Conservation (phyloP, 2,329 filamentous ascomycete species). For the Aspergillus felis region DNA sequence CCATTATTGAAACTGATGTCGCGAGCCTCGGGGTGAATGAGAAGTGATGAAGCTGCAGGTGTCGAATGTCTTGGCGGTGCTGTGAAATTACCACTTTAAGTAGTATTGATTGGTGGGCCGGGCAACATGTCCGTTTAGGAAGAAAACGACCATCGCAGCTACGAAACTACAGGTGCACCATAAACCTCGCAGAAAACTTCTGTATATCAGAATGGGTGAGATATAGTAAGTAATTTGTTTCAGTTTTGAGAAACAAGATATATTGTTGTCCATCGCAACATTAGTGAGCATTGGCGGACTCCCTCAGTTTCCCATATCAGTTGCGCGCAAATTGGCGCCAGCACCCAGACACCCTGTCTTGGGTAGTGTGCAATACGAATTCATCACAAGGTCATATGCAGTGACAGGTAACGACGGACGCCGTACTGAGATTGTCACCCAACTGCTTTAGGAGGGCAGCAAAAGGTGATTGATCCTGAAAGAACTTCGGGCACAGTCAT, state of each 20-base stretch:
- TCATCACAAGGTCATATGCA: not conserved
- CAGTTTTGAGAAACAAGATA: not conserved
- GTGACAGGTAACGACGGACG: not conserved
- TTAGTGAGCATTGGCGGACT: not conserved
- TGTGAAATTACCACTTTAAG: conserved; percentile 28
- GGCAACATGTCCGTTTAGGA: conserved; percentile 28
- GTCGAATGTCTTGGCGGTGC: conserved; percentile 31
- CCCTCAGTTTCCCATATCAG: not conserved
- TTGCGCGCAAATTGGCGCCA: too few relatives aligned
- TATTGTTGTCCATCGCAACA: not conserved
- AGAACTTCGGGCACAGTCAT: not conserved
- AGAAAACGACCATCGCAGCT: not conserved
- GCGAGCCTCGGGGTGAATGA: not conserved
- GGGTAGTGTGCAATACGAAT: not conserved
- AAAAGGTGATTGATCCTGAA: not conserved
- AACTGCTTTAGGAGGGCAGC: not conserved
- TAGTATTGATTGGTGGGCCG: conserved; percentile 20
- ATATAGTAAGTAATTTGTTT: not conserved
- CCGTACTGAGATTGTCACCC: not conserved
- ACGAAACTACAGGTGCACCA: not conserved
- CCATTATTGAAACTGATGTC: not conserved
- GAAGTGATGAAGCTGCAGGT: not conserved
- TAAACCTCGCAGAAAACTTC: not conserved
- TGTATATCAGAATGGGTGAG: not conserved
- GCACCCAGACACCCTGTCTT: not conserved